Evolutionary conservation across 1,284 basidiomycete species (phyloP).

Genomic region (Fomitopsis palustris): DNA sequence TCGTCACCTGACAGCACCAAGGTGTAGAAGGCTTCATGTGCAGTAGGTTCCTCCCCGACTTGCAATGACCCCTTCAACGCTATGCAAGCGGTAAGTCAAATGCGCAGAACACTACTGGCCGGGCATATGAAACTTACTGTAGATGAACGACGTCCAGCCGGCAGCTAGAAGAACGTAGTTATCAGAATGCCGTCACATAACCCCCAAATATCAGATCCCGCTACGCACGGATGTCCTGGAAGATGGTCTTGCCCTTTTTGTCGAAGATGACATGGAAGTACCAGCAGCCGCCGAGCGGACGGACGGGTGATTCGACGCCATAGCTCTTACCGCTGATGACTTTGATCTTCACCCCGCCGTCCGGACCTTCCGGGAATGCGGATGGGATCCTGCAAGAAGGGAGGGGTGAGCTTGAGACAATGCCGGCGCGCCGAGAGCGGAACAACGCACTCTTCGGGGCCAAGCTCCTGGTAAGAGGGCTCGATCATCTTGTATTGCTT

Average conservation of each 20-base stretch:
- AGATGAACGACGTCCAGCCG: conserved; percentile 83
- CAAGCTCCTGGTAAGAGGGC: conserved; percentile 76
- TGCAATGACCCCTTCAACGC: conserved; percentile 66
- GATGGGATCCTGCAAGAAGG: conserved; percentile 59
- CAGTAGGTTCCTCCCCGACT: conserved; percentile 50
- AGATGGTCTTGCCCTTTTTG: conserved; percentile 62
- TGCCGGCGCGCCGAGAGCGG: background rate
- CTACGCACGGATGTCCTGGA: conserved; percentile 79
- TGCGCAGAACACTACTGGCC: background rate
- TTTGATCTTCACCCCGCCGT: conserved; percentile 73
- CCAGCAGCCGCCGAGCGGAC: conserved; percentile 90
- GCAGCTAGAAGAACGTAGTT: conserved; percentile 38
- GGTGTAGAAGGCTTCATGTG: conserved; percentile 68
- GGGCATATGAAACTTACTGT: conserved; percentile 46
- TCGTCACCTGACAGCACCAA: conserved; percentile 65
- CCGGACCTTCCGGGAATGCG: conserved; percentile 67
- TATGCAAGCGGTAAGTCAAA: conserved; percentile 24
- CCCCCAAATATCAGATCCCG: background rate
- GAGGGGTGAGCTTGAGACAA: background rate
- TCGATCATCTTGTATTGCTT: conserved; percentile 84
- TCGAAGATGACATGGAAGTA: conserved; percentile 83
- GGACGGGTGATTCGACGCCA: conserved; percentile 83
- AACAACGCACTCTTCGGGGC: conserved; percentile 49
- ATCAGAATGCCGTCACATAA: background rate
- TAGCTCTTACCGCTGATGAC: conserved; percentile 90